Percentiles rank a stretch among this genome's conserved stretches.
Evolutionary conservation across 176 grass and related monocot genomes (phyloP).

Genomic region (Aegilops longissima): DNA sequence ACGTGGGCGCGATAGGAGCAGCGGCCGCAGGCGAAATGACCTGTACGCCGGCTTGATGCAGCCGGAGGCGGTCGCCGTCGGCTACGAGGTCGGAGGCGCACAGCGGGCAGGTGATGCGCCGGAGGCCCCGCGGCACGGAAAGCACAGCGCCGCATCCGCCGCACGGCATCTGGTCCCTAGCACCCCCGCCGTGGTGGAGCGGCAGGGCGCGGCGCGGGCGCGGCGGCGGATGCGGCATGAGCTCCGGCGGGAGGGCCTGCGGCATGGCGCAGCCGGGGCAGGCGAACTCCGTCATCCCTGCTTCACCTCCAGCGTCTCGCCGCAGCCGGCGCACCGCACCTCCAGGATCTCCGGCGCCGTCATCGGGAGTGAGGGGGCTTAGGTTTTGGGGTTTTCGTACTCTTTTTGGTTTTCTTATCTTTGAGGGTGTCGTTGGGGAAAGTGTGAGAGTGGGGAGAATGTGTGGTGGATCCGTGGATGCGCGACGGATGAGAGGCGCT

Average conservation of each 20-base stretch:
- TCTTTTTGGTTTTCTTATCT: not conserved
- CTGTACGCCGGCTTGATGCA: not conserved
- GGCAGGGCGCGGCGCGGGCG: constrained; percentile 24
- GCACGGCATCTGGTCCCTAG: constrained; percentile 45
- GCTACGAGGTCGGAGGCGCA: constrained; percentile 59
- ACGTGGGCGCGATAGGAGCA: not conserved
- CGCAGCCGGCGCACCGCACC: constrained; percentile 55
- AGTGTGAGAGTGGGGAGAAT: not conserved
- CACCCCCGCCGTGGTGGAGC: not conserved
- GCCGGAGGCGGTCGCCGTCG: constrained; percentile 27
- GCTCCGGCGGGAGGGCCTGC: constrained; percentile 56
- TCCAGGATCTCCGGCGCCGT: constrained; percentile 24
- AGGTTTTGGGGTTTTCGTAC: not conserved
- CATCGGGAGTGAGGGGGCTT: not conserved
- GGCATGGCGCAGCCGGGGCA: constrained; percentile 57
- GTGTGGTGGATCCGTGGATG: not conserved
- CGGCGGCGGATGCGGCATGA: constrained; percentile 41
- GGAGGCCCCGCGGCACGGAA: constrained; percentile 62
- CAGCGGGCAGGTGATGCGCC: constrained; percentile 62
- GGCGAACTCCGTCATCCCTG: constrained; percentile 48
- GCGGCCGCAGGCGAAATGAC: not conserved
- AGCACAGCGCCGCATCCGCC: constrained; percentile 68
- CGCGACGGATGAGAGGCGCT: not conserved
- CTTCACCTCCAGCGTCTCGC: constrained; percentile 62
- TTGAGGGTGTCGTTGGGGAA: not conserved